Evolutionary conservation across 768 basidiomycete species (phyloP).

Genomic region (Exidia glandulosa): DNA sequence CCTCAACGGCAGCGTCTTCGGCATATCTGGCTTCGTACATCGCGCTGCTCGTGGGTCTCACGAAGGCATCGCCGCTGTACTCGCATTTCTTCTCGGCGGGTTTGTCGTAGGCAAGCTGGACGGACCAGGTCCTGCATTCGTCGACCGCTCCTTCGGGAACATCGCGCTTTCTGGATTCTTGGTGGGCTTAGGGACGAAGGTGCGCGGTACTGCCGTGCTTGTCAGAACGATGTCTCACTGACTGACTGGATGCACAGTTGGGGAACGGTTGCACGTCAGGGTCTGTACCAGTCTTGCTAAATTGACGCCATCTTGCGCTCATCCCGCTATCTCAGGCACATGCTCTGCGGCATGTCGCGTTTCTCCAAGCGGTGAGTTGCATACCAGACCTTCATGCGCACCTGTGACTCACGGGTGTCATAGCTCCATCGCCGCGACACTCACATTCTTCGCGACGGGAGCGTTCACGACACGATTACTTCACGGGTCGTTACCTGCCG

Average conservation of each 20-base stretch:
- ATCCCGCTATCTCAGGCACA: conserved; percentile 32
- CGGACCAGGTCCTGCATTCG: conserved; percentile 18
- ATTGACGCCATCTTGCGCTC: background rate
- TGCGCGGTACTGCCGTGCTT: background rate
- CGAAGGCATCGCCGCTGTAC: conserved; percentile 31
- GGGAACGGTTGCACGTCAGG: conserved; percentile 58
- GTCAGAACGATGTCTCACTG: background rate
- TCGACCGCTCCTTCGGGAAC: conserved; percentile 13
- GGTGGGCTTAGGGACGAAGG: conserved; percentile 45
- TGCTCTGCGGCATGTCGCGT: conserved; percentile 50
- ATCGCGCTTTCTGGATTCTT: conserved; percentile 40
- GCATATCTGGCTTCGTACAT: conserved; percentile 53
- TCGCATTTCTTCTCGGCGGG: conserved; percentile 42
- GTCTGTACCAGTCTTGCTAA: conserved; percentile 18
- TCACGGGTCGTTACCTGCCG: conserved; percentile 17
- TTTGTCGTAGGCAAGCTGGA: conserved; percentile 32
- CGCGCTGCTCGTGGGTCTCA: conserved; percentile 32
- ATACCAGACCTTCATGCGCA: background rate
- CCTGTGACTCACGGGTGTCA: background rate
- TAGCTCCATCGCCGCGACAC: conserved; percentile 46
- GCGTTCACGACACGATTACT: conserved; percentile 32
- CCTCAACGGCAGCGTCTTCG: conserved; percentile 46
- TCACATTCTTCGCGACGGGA: conserved; percentile 40
- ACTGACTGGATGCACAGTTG: conserved; percentile 18
- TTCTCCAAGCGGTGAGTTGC: conserved; percentile 38